Conservation (phyloP, 2,329 filamentous ascomycete species). For the Incumbomyces lentus region DNA sequence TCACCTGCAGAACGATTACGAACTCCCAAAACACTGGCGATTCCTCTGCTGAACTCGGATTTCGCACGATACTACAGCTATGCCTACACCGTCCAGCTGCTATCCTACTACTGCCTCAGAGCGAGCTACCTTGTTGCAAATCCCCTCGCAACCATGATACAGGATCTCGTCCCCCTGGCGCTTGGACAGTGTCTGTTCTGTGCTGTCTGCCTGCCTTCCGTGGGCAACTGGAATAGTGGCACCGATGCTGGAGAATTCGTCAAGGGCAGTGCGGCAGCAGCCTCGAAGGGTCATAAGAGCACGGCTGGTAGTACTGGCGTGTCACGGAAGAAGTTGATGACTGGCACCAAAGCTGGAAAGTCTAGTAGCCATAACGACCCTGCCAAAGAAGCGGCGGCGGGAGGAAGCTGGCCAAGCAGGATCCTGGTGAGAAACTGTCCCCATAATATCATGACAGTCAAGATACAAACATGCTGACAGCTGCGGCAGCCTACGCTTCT, state of each 20-base stretch:
- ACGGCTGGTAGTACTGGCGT: constrained; percentile 6
- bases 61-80: constrained; percentile 49
- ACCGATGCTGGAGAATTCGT: constrained; percentile 13
- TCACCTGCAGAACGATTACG: constrained; percentile 14
- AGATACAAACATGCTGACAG: neutral
- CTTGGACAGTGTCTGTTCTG: constrained; percentile 53
- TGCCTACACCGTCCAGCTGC: constrained; percentile 57
- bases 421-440: constrained; percentile 18
- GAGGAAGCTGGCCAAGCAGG: constrained; percentile 12
- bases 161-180: constrained; percentile 51
- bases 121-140: constrained; percentile 60
- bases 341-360: too few species aligned
- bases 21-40: constrained; percentile 25
- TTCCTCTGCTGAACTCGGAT: constrained; percentile 38
- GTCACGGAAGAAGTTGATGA: constrained; percentile 16
- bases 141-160: constrained; percentile 54
- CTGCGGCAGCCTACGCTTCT: constrained; percentile 27
- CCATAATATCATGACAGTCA: too few species aligned
- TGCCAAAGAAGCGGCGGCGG: constrained; percentile 4
- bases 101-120: constrained; percentile 51
- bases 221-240: constrained; percentile 28
- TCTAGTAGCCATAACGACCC: too few species aligned
- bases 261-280: constrained; percentile 11
- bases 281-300: constrained; percentile 6
- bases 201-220: constrained; percentile 49